A percentile compares a stretch with the other conserved stretches of the same genome.
Conservation (phyloP, 176 grass and related monocot species). For the Aegilops longissima region DNA sequence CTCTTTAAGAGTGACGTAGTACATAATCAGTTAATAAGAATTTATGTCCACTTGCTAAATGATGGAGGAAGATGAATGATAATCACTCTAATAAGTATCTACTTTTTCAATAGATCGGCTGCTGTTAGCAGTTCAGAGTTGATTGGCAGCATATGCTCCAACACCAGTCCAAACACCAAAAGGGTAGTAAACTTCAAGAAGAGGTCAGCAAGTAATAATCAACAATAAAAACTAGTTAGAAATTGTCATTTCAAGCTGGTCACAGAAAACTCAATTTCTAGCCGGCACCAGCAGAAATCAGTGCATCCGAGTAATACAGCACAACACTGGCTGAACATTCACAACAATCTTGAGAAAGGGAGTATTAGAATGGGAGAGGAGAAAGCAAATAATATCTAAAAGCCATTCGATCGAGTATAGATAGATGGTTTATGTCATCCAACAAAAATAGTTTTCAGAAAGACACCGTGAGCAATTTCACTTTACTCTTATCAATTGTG, state of each 20-base stretch:
- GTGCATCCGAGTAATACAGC: not conserved
- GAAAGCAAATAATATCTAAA: not conserved
- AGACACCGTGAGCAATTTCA: not conserved
- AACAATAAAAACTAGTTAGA: not conserved
- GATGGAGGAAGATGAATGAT: not conserved
- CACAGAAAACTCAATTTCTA: not conserved
- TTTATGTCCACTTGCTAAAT: not conserved
- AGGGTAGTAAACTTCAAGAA: not conserved
- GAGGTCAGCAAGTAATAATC: not conserved
- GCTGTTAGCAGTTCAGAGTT: not conserved
- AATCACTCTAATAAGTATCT: not conserved
- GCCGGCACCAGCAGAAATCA: not conserved
- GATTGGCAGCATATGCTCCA: not conserved
- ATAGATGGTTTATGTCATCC: slow-evolving; percentile 5
- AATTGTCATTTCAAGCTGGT: not conserved
- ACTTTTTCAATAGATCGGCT: not conserved
- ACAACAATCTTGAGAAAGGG: not conserved
- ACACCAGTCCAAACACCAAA: slow-evolving; percentile 8
- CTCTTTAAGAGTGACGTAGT: not conserved
- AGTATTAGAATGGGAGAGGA: not conserved
- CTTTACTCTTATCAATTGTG: not conserved
- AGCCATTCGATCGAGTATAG: not conserved
- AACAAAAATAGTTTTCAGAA: not conserved
- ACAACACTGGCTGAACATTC: not conserved
- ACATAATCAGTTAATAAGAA: not conserved